phyloP scores from a whole-genome alignment of 495 filamentous ascomycete species.

The Cercophora scortea region DNA sequence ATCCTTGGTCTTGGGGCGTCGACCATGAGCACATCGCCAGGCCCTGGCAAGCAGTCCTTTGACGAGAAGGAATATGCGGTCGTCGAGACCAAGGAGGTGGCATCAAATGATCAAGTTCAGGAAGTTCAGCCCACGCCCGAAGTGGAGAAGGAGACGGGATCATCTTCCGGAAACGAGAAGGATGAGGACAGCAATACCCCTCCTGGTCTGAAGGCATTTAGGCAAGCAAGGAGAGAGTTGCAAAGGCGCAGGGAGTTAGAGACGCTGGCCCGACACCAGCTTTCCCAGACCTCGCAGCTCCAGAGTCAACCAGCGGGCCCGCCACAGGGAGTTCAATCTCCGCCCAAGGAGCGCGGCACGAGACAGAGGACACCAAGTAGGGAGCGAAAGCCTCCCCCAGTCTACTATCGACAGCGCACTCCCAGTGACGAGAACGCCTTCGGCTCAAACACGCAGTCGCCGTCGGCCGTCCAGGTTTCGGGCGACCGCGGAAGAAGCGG shows the following conservation, averaged over 20 bases:
- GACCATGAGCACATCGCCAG: conserved; percentile 44
- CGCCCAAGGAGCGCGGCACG: conserved; percentile 20
- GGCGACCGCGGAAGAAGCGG: conserved; percentile 51
- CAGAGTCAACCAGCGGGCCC: conserved; percentile 13
- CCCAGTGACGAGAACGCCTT: conserved; percentile 29
- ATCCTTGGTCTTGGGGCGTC: conserved; percentile 57
- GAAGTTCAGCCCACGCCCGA: conserved; percentile 17
- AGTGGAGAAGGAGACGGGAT: conserved; percentile 10
- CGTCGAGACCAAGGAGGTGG: conserved; percentile 22
- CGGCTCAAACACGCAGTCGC: conserved; percentile 12
- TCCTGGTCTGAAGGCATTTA: conserved; percentile 39
- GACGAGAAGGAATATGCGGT: conserved; percentile 19
- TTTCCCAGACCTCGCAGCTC: conserved; percentile 12
- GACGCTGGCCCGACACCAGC: conserved; percentile 24
- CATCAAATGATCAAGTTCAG: conserved; percentile 37
- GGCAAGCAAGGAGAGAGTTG: conserved; percentile 44
- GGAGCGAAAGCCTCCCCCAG: conserved; percentile 36
- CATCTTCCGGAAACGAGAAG: conserved; percentile 6
- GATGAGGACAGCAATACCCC: conserved; percentile 26
- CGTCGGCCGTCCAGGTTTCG: conserved; percentile 18
- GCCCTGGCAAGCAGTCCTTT: conserved; percentile 27
- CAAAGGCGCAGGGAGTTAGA: conserved; percentile 45
- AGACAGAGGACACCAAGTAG: conserved; percentile 34
- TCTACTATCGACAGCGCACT: conserved; percentile 31
- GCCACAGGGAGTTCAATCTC: conserved; percentile 14